Conservation (phyloP, 371 early-diverging fungal species). For the Rhizopus microsporus region DNA sequence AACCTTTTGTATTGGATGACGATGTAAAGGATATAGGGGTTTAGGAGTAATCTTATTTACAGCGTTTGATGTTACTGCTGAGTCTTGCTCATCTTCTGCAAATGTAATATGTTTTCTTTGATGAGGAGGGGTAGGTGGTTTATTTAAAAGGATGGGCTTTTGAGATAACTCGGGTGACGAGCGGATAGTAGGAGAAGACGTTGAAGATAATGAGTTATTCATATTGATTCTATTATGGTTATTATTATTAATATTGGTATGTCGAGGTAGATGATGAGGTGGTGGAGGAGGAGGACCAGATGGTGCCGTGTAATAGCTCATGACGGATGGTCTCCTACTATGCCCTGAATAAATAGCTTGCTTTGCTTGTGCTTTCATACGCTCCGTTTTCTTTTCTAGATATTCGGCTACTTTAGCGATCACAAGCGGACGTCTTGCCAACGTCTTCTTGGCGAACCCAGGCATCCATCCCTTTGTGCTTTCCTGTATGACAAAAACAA, state of each 20-base stretch:
- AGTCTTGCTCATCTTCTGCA: constrained; percentile 19
- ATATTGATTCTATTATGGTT: not conserved
- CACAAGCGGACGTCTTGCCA: constrained; percentile 65
- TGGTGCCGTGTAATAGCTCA: constrained; percentile 11
- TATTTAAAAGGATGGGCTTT: not conserved
- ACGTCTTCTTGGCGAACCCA: constrained; percentile 63
- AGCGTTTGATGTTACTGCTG: constrained; percentile 1
- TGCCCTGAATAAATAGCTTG: constrained; percentile 15
- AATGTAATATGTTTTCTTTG: constrained; percentile 39
- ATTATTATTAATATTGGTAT: not conserved
- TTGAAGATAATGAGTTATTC: constrained; percentile 1
- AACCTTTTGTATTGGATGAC: constrained; percentile 30
- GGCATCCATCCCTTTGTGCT: constrained; percentile 62
- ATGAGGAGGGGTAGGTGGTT: not conserved
- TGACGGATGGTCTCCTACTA: constrained; percentile 36
- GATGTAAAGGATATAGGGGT: constrained; percentile 31
- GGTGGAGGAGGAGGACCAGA: not conserved
- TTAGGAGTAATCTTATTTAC: not conserved
- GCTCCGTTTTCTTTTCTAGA: constrained; percentile 63
- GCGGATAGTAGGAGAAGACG: constrained; percentile 13
- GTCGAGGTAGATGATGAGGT: not conserved
- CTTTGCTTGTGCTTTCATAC: constrained; percentile 34
- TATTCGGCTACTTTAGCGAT: constrained; percentile 66
- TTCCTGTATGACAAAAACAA: constrained; percentile 60
- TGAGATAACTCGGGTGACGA: no score